Percentiles rank a stretch among this genome's conserved stretches.
Conservation (phyloP, 2,329 filamentous ascomycete genomes). For the Aureobasidium leucospermi region DNA sequence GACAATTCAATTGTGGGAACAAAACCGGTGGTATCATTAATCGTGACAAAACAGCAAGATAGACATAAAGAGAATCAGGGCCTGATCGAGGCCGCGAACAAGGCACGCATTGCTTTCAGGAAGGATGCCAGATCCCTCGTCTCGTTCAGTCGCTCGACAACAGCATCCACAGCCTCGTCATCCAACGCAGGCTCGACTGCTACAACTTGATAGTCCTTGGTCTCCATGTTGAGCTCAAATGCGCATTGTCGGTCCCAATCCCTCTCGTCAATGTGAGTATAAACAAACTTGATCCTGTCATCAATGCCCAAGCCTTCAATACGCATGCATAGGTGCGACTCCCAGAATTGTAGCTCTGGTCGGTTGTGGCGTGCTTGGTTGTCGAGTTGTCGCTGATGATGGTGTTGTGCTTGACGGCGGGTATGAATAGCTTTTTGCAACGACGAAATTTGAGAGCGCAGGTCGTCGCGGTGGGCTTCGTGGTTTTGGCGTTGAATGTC, state of each 20-base stretch:
- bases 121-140: slow-evolving; percentile 62
- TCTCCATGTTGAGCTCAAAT: slow-evolving; percentile 82
- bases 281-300: slow-evolving; percentile 84
- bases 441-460: slow-evolving; percentile 52
- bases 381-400: slow-evolving; percentile 67
- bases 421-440: slow-evolving; percentile 64
- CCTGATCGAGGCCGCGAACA: slow-evolving; percentile 57
- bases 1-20: background rate
- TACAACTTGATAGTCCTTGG: slow-evolving; percentile 76
- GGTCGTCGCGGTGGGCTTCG: slow-evolving; percentile 46
- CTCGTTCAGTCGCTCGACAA: slow-evolving; percentile 76
- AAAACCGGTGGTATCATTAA: background rate
- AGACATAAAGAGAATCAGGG: slow-evolving; percentile 6
- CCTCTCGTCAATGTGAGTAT: slow-evolving; percentile 75
- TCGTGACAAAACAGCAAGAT: background rate
- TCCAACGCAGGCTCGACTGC: slow-evolving; percentile 78
- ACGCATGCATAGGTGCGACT: slow-evolving; percentile 76
- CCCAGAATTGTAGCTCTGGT: slow-evolving; percentile 94
- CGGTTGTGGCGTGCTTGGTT: slow-evolving; percentile 81
- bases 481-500: slow-evolving; percentile 50
- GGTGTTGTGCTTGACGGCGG: slow-evolving; percentile 62
- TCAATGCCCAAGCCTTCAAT: slow-evolving; percentile 71
- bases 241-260: slow-evolving; percentile 85
- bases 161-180: slow-evolving; percentile 65
- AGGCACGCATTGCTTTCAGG: slow-evolving; percentile 73